These are phyloP conservation scores for Gypsophila paniculata DNA, from an alignment of 179 eudicot genomes.

Conservation along the genomic window DNA sequence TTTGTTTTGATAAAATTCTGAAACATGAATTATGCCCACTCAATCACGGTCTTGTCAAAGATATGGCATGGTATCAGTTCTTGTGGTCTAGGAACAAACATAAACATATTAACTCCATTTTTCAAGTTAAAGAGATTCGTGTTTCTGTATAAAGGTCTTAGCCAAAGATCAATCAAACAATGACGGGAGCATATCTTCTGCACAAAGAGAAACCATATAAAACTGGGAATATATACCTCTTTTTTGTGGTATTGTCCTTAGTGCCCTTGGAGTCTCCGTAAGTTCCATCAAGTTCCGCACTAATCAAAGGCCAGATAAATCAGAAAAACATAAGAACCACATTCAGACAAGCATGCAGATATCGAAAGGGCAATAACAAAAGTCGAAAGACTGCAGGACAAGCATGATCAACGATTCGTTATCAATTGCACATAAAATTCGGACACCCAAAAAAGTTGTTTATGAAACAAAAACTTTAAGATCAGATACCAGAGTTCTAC, in stretches of 20 bases:
- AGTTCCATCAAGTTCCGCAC: conserved; percentile 64
- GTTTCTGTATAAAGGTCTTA: background rate
- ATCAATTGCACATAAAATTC: background rate
- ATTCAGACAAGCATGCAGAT: background rate
- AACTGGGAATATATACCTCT: conserved; percentile 43
- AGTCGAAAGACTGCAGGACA: background rate
- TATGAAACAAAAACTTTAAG: background rate
- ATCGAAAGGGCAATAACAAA: background rate
- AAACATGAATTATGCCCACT: background rate
- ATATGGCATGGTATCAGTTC: background rate
- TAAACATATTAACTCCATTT: background rate
- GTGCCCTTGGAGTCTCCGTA: conserved; percentile 49
- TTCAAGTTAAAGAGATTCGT: background rate
- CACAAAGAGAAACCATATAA: background rate
- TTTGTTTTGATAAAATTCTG: background rate
- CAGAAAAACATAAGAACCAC: conserved; percentile 11
- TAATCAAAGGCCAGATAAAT: conserved; percentile 28
- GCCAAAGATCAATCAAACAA: background rate
- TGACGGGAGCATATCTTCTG: background rate
- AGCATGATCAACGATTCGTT: background rate
- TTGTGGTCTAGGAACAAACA: background rate
- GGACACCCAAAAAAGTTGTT: background rate
- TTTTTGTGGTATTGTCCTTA: conserved; percentile 64
- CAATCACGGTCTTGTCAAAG: conserved; percentile 2
- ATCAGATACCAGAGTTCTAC: background rate